A percentile compares a stretch with the other conserved stretches of the same genome.
Evolutionary conservation across 768 basidiomycete genomes (phyloP).

Genomic region (Collybia nuda): DNA sequence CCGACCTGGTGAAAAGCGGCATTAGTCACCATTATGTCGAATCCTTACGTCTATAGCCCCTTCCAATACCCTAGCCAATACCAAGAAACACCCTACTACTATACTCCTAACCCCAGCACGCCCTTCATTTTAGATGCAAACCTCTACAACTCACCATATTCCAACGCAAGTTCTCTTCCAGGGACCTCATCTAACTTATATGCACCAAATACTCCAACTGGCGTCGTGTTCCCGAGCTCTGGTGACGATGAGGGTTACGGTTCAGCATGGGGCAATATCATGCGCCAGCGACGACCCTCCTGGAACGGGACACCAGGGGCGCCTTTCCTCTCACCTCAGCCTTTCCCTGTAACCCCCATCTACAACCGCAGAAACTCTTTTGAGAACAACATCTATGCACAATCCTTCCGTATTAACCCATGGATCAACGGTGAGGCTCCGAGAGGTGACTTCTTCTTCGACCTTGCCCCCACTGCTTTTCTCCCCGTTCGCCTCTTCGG

Average conservation of each 20-base stretch:
- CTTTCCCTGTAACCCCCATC: neutral
- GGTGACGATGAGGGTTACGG: neutral
- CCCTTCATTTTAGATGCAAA: neutral
- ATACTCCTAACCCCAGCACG: neutral
- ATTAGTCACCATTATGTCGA: too few relatives aligned
- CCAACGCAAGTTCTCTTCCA: neutral
- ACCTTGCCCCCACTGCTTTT: slow-evolving; percentile 50
- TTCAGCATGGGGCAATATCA: neutral
- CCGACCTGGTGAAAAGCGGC: too few relatives aligned
- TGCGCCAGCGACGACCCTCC: neutral
- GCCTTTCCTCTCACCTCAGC: neutral
- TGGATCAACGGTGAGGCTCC: slow-evolving; percentile 44
- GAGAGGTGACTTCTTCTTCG: slow-evolving; percentile 51
- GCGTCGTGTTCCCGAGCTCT: neutral
- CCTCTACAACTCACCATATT: neutral
- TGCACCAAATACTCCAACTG: neutral
- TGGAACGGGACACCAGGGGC: neutral
- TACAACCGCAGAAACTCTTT: neutral
- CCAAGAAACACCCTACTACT: neutral
- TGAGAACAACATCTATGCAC: neutral
- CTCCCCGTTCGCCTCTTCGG: slow-evolving; percentile 40
- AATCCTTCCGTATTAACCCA: slow-evolving; percentile 40
- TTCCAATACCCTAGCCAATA: neutral
- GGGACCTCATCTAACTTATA: neutral
- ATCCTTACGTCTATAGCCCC: neutral